Conservation (phyloP, 2,329 filamentous ascomycete genomes). For the Domatiomyces globalis region DNA sequence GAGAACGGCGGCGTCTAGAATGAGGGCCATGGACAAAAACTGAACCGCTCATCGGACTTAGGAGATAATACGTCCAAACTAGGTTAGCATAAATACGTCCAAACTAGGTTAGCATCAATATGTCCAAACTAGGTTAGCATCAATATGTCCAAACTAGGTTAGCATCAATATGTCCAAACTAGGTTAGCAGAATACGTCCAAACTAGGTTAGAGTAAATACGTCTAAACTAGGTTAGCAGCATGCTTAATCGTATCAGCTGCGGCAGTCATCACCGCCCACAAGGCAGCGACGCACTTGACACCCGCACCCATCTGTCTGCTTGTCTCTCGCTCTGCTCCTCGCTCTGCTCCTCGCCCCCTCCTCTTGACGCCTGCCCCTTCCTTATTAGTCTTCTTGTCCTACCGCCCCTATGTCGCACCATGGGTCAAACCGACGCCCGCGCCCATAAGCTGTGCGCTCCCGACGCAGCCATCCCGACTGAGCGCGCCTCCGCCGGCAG, state of each 20-base stretch:
- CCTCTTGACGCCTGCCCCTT: constrained; percentile 2
- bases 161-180: too few species aligned
- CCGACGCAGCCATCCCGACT: constrained; percentile 21
- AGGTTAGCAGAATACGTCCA: too few species aligned
- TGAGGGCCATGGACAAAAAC: neutral
- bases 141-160: too few species aligned
- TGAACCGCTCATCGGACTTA: neutral
- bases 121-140: too few species aligned
- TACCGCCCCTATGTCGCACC: constrained; percentile 20
- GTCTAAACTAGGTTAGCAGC: too few species aligned
- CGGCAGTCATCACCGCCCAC: neutral
- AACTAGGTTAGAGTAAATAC: too few species aligned
- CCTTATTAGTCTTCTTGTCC: constrained; percentile 20
- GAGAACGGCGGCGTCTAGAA: too few species aligned
- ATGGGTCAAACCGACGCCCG: constrained; percentile 17
- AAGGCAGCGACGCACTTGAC: neutral
- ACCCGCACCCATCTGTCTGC: neutral
- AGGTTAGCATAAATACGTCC: too few species aligned
- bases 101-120: too few species aligned
- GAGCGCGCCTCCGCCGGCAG: constrained; percentile 25
- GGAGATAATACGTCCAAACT: too few species aligned
- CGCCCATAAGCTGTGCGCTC: constrained; percentile 20
- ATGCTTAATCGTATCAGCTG: too few species aligned
- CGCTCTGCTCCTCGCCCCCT: neutral
- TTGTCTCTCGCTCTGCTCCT: neutral